These are phyloP conservation scores for Pseudisothecium myosuroides DNA, from an alignment of 225 moss, liverwort and hornwort species.

Conservation along the genomic window DNA sequence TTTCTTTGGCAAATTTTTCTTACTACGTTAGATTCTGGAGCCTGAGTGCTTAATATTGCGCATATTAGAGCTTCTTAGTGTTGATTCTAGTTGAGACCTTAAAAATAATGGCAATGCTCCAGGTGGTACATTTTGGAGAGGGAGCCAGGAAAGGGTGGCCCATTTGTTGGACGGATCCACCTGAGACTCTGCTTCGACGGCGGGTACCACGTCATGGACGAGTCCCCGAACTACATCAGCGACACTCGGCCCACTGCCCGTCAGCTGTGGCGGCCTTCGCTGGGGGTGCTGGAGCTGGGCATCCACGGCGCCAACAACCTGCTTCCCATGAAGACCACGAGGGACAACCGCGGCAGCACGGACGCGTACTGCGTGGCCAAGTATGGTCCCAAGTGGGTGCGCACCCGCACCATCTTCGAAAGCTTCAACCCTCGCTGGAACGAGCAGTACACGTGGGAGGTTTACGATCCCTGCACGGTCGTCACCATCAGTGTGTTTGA, in stretches of 20 bases:
- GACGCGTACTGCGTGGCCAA: conserved; percentile 88
- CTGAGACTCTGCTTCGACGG: conserved; percentile 73
- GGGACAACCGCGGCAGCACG: conserved; percentile 48
- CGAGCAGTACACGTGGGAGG: conserved; percentile 97
- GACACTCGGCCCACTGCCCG: conserved; percentile 74
- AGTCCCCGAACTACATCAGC: conserved; percentile 64
- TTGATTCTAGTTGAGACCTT: background rate
- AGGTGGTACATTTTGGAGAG: conserved; percentile 79
- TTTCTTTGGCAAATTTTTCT: background rate
- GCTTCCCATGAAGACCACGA: conserved; percentile 66
- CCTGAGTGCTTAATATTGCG: background rate
- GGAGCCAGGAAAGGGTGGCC: conserved; percentile 47
- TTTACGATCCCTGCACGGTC: conserved; percentile 88
- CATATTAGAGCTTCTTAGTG: background rate
- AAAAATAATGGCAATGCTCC: background rate
- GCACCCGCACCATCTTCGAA: conserved; percentile 83
- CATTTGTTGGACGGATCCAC: conserved; percentile 73
- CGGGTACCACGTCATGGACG: conserved; percentile 90
- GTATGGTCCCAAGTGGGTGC: conserved; percentile 83
- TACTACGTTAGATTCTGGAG: background rate
- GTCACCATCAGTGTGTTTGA: conserved; percentile 86
- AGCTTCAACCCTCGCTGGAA: conserved; percentile 85
- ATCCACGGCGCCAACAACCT: conserved; percentile 76
- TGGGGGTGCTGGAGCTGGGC: conserved; percentile 80
- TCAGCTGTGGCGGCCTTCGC: conserved; percentile 66